Evolutionary conservation across 306 rosid species (phyloP), one percentile per base, ranked within the genome.

Genomic region (Arachis stenosperma): DNA sequence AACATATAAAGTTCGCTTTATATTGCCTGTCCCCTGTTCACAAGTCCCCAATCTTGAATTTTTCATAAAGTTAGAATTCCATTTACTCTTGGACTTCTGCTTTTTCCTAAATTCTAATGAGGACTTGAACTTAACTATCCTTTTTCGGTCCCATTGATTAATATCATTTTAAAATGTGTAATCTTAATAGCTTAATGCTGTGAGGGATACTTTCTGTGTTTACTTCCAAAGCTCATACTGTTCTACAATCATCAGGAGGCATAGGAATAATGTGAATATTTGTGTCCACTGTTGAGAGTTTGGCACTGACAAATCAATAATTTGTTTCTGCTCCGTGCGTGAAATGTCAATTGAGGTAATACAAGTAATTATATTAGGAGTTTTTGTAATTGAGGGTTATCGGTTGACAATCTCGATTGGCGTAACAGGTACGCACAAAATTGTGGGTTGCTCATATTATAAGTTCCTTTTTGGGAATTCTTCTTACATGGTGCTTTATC

Each of bases 121-220:
- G 37, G 37, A 33, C 37, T 4, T 33, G 37, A 33, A 33, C 4
- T 33, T 33, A 33, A 22, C 27, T 33, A 33, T 1, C 37, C 37
- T 33, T 33, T 33, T 33, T 33, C 37, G 4, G 37, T 33, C 37
- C 4, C 37, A 33, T 33, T 33, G 4, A 33, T 48, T 12, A 7
- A 67, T 58, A 29, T 47, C 42, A 15, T 67, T 75, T 47, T 6
- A 14, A 58, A 8, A n/a, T 39, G 13, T 56, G 61, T 30, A 65
- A 55, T 30, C 5, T 56, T 42, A 37, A 33, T 39, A 30, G 10
- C 50, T 57, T 51, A 15, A 12, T 42, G n/a, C 41, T 69, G 14
- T 36, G 44, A 69, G 59, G 76, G 63, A 69, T 53, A 62, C 14
- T 70, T 54, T 47, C 54, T 66, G 69, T 52, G 56, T 55, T 63